Base-by-base conservation (phyloP, 345 rosid genomes). In the Acer negundo region DNA sequence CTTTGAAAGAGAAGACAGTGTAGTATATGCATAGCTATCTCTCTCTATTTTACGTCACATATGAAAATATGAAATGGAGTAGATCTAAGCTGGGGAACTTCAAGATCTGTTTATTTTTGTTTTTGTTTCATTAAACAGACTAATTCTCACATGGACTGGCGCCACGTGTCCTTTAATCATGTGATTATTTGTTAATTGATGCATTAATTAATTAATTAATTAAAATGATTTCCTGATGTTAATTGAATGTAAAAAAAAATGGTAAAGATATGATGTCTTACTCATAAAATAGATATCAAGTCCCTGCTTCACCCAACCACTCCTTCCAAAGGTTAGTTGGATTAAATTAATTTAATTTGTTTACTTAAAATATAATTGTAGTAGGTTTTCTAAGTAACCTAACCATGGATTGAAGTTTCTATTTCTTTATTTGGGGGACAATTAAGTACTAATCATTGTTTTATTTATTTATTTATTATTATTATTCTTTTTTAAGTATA, bases 251-350 rank as follows among this genome's bases (percentile, higher is more conserved):
- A 10, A 47, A 12, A 1, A 47, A 10, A 47, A 47, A 3, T 19
- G 2, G 9, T 56, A 7, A 56, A 19, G 62, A 56, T 3, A 24
- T 35, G 31, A 53, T 56, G 65, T 62, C 59, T 61, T 46, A 56
- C 40, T 26, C 55, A 22, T 1, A 61, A 40, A 71, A 55, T 10
- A 61, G 42, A 72, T 59, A 44, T 26, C 11, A 15, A 19, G 64
- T 61, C 69, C 20, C 9, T 26, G 24, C 16, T 73, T 24, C 7
- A 4, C 42, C 42, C 77, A 74, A 74, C 77, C 46, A 62, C 77
- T 19, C 26, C 22, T 35, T 19, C 19, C 11, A 3, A 62, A 24
- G 12, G 61, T 44, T 62, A 9, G 77, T 74, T 62, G 69, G 51
- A 10, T 20, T 61, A 22, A 17, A 23, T 40, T 61, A 35, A 35